Percentiles rank a stretch among this genome's conserved stretches.
Conservation (phyloP, 2,329 filamentous ascomycete species). For the Fusarium beomiforme region DNA sequence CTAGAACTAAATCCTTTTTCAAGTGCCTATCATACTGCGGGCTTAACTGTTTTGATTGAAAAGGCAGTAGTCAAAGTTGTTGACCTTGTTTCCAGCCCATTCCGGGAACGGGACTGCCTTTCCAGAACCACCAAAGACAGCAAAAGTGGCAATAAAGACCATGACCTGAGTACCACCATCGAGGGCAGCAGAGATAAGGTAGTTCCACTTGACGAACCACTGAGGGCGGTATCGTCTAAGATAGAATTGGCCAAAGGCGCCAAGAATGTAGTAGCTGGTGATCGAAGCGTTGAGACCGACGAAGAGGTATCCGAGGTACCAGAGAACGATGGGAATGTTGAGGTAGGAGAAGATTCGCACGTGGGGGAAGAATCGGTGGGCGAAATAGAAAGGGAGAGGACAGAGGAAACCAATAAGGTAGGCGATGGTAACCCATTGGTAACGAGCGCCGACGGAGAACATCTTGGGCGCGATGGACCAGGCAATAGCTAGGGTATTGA, state of each 20-base stretch:
- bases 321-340: slow-evolving; percentile 59
- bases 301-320: slow-evolving; percentile 16
- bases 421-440: slow-evolving; percentile 15
- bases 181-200: slow-evolving; percentile 61
- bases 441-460: slow-evolving; percentile 14
- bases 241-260: slow-evolving; percentile 62
- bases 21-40: too few species aligned
- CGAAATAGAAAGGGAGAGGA: slow-evolving; percentile 48
- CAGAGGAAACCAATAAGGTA: slow-evolving; percentile 48
- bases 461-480: slow-evolving; percentile 60
- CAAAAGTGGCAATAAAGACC: slow-evolving; percentile 64
- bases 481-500: slow-evolving; percentile 57
- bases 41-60: background rate
- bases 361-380: slow-evolving; percentile 49
- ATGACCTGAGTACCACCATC: slow-evolving; percentile 60
- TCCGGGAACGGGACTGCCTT: slow-evolving; percentile 54
- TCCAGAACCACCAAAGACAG: slow-evolving; percentile 63
- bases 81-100: slow-evolving; percentile 63
- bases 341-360: slow-evolving; percentile 55
- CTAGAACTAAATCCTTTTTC: too few species aligned
- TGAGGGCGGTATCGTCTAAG: slow-evolving; percentile 61
- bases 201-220: slow-evolving; percentile 64
- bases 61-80: slow-evolving; percentile 12
- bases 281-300: slow-evolving; percentile 57
- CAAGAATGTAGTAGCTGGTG: slow-evolving; percentile 62